phyloP scores from a whole-genome alignment of 2,329 filamentous ascomycete genomes.

The Juglanconis oblonga region DNA sequence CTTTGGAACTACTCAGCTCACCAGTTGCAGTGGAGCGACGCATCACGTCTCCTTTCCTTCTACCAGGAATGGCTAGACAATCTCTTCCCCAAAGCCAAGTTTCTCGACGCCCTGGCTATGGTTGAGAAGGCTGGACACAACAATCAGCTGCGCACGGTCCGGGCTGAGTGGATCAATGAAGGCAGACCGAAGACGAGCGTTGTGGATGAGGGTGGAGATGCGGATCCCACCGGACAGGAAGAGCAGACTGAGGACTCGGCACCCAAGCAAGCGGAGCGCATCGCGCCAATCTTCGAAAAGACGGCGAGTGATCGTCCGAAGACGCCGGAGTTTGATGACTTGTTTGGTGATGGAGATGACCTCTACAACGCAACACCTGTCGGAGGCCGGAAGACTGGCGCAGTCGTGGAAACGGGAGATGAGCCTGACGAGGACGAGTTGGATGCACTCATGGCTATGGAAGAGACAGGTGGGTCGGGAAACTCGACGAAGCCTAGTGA shows the following conservation, averaged over 20 bases:
- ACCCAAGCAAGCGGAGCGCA: conserved; percentile 28
- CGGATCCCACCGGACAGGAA: conserved; percentile 21
- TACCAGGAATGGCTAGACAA: conserved; percentile 98
- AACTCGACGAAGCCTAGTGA: conserved; percentile 2
- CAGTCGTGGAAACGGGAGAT: conserved; percentile 18
- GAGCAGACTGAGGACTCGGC: conserved; percentile 17
- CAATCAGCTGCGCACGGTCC: conserved; percentile 69
- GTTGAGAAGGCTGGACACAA: conserved; percentile 92
- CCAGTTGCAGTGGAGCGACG: conserved; percentile 70
- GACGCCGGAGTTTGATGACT: conserved; percentile 33
- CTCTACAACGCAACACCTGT: conserved; percentile 54
- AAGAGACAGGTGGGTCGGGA: conserved; percentile 30
- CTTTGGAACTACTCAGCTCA: neutral
- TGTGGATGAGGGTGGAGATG: conserved; percentile 31
- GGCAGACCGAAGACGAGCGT: conserved; percentile 49
- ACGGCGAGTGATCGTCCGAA: conserved; percentile 26
- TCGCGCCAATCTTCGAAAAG: conserved; percentile 38
- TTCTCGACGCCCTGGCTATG: conserved; percentile 82
- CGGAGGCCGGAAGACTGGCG: conserved; percentile 5
- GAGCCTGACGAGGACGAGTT: conserved; percentile 45
- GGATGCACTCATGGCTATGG: conserved; percentile 52
- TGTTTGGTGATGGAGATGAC: conserved; percentile 45
- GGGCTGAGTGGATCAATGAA: conserved; percentile 83
- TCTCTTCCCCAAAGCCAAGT: conserved; percentile 90
- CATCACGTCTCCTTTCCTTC: conserved; percentile 76